Base-by-base conservation (phyloP, 2,329 filamentous ascomycete species). In the Zymoseptoria brevis region DNA sequence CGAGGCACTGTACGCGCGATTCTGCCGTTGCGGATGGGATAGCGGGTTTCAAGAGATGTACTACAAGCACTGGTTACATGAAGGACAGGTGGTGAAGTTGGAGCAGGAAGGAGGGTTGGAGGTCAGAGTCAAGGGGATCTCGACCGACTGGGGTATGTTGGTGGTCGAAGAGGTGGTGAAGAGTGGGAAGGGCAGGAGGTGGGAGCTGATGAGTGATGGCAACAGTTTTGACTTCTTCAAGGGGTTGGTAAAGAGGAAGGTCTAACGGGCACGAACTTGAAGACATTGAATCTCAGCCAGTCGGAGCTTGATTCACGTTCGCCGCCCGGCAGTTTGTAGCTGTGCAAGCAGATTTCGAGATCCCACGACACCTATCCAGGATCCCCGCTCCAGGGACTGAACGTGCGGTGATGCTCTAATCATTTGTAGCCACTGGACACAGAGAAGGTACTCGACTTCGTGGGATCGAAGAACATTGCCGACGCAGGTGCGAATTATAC, bases 161-260 rank as follows among this genome's bases (percentile, higher is more conserved):
- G 81, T 87, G 64, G 94, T 87, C 0, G 89, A 96, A 74, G 92
- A 97, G 78, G 74, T 95, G 56, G 87, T 86, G 2, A 83, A 80
- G 72, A 82, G 87, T 60, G 90, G 90, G 63, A 79, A 86, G 56
- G 92, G 93, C 0, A 88, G 83, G 74, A 79, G 87, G 54, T 93
- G 88, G 83, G 84, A 87, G 67, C 75, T 99, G 75, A 92, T 96
- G 78, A 96, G 91, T 73, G 94, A 99, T 74, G 90, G 92, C 72
- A 99, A 99, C 71, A 96, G 92, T 73, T 99, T 99, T 77, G 94
- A 99, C 75, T 99, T 96, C 73, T 96, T 96, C 77, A 89, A 84
- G 71, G 94, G 94, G 0, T 71, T 99, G 68, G 78, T 99, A 19
- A 90, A 85, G 77, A 83, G 87, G 69, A 97, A 96, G 79, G 74